A percentile compares a stretch with the other conserved stretches of the same genome.
Conservation (phyloP, 1,284 basidiomycete genomes). For the Mycena sp. region DNA sequence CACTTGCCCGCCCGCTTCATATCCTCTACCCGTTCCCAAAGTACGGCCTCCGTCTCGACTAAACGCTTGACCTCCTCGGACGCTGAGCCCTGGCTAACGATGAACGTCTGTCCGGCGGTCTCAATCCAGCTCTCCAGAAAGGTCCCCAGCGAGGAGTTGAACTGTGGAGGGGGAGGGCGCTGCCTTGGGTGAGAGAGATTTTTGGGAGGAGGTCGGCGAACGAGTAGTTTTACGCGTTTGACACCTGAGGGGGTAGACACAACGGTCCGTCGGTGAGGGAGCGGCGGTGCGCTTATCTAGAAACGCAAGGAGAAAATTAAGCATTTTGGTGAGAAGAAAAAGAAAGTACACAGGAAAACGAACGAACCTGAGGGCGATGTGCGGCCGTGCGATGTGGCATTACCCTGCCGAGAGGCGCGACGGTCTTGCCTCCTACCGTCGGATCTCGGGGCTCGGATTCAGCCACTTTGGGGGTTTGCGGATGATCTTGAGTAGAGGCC, state of each 20-base stretch:
- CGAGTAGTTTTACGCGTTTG: conserved; percentile 74
- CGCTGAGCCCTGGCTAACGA: conserved; percentile 44
- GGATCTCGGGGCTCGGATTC: neutral
- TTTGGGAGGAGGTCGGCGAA: conserved; percentile 64
- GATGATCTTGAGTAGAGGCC: conserved; percentile 16
- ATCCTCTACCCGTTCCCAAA: conserved; percentile 20
- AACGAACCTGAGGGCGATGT: conserved; percentile 12
- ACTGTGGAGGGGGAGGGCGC: conserved; percentile 60
- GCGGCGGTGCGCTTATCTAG: conserved; percentile 36
- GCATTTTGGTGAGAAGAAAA: neutral
- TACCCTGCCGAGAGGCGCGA: conserved; percentile 6
- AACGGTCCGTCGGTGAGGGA: conserved; percentile 6
- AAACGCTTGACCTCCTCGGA: conserved; percentile 57
- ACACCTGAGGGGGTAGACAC: conserved; percentile 35
- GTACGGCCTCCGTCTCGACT: conserved; percentile 15
- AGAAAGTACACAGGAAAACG: neutral
- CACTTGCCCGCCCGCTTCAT: conserved; percentile 27
- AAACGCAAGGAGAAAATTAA: conserved; percentile 35
- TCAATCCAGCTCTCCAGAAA: conserved; percentile 71
- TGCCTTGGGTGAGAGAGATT: conserved; percentile 75
- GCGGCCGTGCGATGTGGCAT: conserved; percentile 25
- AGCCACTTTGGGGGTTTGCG: conserved; percentile 26
- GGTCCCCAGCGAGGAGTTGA: conserved; percentile 60
- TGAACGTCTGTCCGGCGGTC: conserved; percentile 60
- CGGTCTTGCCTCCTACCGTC: conserved; percentile 2